Evolutionary conservation across 2,329 filamentous ascomycete genomes (phyloP).

Genomic region (Cadophora sp.): DNA sequence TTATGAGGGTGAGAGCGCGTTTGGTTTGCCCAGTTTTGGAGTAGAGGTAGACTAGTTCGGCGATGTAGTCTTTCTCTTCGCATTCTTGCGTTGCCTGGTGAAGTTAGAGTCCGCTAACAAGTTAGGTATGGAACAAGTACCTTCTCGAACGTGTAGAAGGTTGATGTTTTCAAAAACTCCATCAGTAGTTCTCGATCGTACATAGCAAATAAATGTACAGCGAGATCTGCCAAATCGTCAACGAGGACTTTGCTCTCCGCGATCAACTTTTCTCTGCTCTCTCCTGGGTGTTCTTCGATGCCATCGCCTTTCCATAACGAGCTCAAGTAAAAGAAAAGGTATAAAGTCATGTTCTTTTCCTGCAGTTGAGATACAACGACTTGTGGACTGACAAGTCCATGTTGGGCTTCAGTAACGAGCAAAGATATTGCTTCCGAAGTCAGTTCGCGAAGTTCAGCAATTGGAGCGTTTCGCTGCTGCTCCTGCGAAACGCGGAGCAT

Average conservation of each 20-base stretch:
- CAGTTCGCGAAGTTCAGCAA: slow-evolving; percentile 76
- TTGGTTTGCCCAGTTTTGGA: slow-evolving; percentile 96
- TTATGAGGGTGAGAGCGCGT: slow-evolving; percentile 88
- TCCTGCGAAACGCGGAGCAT: slow-evolving; percentile 81
- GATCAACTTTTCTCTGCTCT: slow-evolving; percentile 62
- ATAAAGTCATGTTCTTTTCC: slow-evolving; percentile 70
- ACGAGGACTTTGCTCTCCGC: slow-evolving; percentile 72
- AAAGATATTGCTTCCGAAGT: slow-evolving; percentile 85
- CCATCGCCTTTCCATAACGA: slow-evolving; percentile 82
- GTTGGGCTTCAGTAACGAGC: slow-evolving; percentile 88
- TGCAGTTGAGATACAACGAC: slow-evolving; percentile 82
- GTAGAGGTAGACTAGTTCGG: slow-evolving; percentile 93
- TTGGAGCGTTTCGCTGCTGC: slow-evolving; percentile 68
- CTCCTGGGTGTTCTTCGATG: slow-evolving; percentile 59
- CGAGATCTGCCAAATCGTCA: slow-evolving; percentile 85
- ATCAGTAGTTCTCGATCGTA: slow-evolving; percentile 84
- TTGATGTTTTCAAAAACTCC: slow-evolving; percentile 84
- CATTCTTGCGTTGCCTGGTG: slow-evolving; percentile 74
- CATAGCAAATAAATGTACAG: slow-evolving; percentile 83
- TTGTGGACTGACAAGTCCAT: slow-evolving; percentile 81
- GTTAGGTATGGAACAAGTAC: slow-evolving; percentile 43
- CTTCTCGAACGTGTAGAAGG: slow-evolving; percentile 87
- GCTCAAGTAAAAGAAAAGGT: slow-evolving; percentile 91
- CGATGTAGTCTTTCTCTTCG: slow-evolving; percentile 80
- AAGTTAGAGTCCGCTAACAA: slow-evolving; percentile 26